A percentile compares a stretch with the other conserved stretches of the same genome.
Conservation (phyloP, 2,329 filamentous ascomycete genomes). For the Alternaria tenuissima region DNA sequence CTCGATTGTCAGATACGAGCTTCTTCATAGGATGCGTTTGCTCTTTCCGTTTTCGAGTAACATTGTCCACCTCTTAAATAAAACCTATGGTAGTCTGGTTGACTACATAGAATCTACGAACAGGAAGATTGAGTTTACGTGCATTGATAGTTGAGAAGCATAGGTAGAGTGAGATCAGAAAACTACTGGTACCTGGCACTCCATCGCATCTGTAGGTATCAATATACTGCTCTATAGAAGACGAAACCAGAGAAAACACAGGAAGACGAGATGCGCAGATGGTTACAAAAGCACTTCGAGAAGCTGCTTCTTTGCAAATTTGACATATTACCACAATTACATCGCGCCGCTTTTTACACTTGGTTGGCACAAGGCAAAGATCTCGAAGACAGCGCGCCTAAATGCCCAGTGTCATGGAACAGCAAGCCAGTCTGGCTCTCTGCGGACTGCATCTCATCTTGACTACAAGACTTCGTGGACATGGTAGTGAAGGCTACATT, state of each 20-base stretch:
- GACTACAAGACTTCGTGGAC: not conserved
- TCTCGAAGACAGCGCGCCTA: not conserved
- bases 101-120: not conserved
- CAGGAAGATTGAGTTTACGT: not conserved
- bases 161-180: not conserved
- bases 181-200: not conserved
- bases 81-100: not conserved
- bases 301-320: not conserved
- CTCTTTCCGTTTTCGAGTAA: not conserved
- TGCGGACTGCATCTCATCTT: not conserved
- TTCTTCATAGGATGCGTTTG: not conserved
- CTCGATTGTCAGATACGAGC: not conserved
- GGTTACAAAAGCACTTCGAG: not conserved
- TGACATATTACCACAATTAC: not conserved
- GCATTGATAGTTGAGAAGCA: not conserved
- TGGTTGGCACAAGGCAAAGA: not conserved
- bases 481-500: not conserved
- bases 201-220: not conserved
- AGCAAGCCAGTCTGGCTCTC: not conserved
- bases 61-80: not conserved
- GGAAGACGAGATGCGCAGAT: not conserved
- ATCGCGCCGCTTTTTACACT: not conserved
- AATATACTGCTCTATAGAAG: not conserved
- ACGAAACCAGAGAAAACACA: not conserved
- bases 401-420: not conserved